Evolutionary conservation across 306 rosid genomes (phyloP).

Genomic region (Prunus armeniaca): DNA sequence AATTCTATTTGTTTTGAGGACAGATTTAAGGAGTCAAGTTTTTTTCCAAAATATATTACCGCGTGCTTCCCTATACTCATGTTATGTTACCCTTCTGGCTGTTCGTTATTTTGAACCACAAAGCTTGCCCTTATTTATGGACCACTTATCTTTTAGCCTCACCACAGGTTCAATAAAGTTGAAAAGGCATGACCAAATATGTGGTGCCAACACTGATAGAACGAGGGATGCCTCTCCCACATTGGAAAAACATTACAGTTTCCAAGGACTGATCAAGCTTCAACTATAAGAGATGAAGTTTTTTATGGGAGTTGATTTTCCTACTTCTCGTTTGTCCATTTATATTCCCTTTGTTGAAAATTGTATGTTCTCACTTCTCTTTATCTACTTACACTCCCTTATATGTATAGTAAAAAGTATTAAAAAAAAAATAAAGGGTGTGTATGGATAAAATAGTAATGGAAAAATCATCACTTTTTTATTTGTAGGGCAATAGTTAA

Average conservation of each 20-base stretch:
- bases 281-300: too few species aligned
- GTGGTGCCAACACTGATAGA: background rate
- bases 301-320: too few species aligned
- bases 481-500: background rate
- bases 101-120: background rate
- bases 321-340: fast-evolving
- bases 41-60: too few species aligned
- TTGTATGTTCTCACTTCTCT: fast-evolving
- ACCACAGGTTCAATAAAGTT: background rate
- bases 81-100: background rate
- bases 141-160: background rate
- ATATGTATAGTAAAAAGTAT: too few species aligned
- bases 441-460: too few species aligned
- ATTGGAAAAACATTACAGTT: background rate
- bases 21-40: too few species aligned
- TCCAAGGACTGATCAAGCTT: background rate
- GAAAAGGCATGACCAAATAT: background rate
- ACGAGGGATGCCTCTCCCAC: conserved; percentile 14
- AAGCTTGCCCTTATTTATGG: background rate
- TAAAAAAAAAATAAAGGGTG: fast-evolving
- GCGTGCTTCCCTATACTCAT: too few species aligned
- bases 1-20: too few species aligned
- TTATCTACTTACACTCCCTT: too few species aligned
- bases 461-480: background rate
- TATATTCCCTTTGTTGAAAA: too few species aligned